phyloP scores from a whole-genome alignment of 371 early-diverging fungal species.

The Rhizopus delemar region DNA sequence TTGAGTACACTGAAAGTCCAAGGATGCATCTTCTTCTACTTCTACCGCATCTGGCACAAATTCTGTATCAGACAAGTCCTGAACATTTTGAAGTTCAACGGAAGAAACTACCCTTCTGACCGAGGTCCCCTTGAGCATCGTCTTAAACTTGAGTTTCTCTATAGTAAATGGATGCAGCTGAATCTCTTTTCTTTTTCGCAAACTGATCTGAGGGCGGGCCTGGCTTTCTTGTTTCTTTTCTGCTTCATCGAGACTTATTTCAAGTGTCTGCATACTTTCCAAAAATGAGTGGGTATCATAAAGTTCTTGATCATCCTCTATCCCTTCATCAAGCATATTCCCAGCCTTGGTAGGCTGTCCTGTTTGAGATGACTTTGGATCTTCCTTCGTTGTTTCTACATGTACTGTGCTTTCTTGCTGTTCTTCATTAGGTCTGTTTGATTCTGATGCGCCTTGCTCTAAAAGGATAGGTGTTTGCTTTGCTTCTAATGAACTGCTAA shows the following conservation, averaged over 20 bases:
- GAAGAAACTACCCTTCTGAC: background rate
- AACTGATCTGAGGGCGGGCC: background rate
- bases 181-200: constrained; percentile 15
- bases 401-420: background rate
- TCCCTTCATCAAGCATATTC: background rate
- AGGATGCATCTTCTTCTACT: background rate
- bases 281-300: background rate
- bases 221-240: background rate
- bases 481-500: background rate
- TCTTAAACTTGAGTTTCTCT: constrained; percentile 7
- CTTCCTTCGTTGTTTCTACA: too few relatives aligned
- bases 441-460: background rate
- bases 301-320: background rate
- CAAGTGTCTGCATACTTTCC: background rate
- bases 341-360: background rate
- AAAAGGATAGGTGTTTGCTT: background rate
- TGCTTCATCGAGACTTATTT: background rate
- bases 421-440: background rate
- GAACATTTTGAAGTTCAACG: background rate
- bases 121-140: background rate
- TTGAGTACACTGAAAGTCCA: background rate
- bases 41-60: background rate
- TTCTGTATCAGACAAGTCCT: constrained; percentile 1
- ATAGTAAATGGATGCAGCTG: constrained; percentile 14
- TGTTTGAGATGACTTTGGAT: too few relatives aligned